These are phyloP conservation scores for Annulohypoxylon moriforme DNA, from an alignment of 495 filamentous ascomycete genomes.

Conservation along the genomic window DNA sequence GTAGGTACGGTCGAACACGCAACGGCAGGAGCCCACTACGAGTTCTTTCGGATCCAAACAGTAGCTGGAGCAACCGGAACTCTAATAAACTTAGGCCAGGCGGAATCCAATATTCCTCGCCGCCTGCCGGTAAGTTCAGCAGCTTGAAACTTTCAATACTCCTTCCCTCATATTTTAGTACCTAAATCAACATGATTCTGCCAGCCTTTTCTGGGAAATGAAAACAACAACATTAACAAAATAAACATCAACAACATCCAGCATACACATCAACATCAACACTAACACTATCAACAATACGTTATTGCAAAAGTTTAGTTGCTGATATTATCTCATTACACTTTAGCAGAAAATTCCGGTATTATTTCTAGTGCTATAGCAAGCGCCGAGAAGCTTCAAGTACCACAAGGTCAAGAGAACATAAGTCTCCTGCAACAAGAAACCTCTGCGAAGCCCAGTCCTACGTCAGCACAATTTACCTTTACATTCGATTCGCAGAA, in stretches of 20 bases:
- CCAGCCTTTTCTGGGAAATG: background rate
- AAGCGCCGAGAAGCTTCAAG: constrained; percentile 78
- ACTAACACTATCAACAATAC: background rate
- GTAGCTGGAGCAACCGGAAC: constrained; percentile 64
- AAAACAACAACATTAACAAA: background rate
- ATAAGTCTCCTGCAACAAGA: constrained; percentile 80
- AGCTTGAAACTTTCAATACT: constrained; percentile 1
- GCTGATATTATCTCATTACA: constrained; percentile 25
- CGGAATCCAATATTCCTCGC: constrained; percentile 52
- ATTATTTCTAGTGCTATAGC: constrained; percentile 93
- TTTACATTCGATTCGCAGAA: constrained; percentile 81
- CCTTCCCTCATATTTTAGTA: constrained; percentile 1
- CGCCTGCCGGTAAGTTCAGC: constrained; percentile 55
- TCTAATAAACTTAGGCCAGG: constrained; percentile 41
- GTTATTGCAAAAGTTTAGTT: constrained; percentile 9
- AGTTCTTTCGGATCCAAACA: constrained; percentile 61
- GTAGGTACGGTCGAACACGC: constrained; percentile 74
- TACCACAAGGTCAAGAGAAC: constrained; percentile 73
- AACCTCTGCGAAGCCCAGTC: constrained; percentile 65
- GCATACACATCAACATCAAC: background rate
- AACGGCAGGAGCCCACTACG: constrained; percentile 76
- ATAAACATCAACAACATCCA: background rate
- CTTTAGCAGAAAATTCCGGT: constrained; percentile 67
- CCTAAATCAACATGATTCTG: background rate
- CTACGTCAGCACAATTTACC: constrained; percentile 84